phyloP scores from a whole-genome alignment of 2,329 filamentous ascomycete species.

The Teratosphaeria destructans region DNA sequence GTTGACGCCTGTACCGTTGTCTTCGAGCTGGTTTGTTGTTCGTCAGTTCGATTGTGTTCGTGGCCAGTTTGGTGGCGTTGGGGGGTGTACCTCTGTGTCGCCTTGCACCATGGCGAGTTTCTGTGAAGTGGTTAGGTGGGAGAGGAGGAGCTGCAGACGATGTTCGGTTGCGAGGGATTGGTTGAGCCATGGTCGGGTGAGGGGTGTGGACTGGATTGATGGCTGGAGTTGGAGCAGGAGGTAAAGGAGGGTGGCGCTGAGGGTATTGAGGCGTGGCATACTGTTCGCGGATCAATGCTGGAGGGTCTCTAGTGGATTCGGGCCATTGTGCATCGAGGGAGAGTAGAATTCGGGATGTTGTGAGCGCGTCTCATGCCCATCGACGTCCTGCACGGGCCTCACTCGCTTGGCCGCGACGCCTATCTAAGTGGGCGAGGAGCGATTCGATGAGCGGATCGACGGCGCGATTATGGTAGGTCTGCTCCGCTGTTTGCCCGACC shows the following conservation, averaged over 20 bases:
- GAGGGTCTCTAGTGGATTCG: no score
- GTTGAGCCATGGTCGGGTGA: background rate
- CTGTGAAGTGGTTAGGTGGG: background rate
- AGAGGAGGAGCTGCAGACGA: background rate
- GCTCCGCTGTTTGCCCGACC: no score
- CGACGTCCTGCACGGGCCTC: background rate
- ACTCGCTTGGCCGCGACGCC: background rate
- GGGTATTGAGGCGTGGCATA: background rate
- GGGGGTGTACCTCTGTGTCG: background rate
- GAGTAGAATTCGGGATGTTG: background rate
- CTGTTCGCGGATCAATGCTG: background rate
- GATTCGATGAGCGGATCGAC: no score
- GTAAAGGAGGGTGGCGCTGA: background rate
- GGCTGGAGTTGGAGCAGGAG: background rate
- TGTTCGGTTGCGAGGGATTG: background rate
- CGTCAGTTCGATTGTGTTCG: background rate
- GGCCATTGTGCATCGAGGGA: no score
- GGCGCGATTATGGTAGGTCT: no score
- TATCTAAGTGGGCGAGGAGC: background rate
- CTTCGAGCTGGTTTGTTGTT: background rate
- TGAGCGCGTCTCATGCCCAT: background rate
- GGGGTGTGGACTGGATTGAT: background rate
- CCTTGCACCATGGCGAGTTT: background rate
- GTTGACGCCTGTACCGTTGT: background rate
- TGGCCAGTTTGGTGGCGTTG: no score